Percentiles rank a stretch among this genome's conserved stretches.
These are phyloP conservation scores for Pseudogymnoascus sp. DNA, from an alignment of 2,329 filamentous ascomycete species.

Conservation along the genomic window DNA sequence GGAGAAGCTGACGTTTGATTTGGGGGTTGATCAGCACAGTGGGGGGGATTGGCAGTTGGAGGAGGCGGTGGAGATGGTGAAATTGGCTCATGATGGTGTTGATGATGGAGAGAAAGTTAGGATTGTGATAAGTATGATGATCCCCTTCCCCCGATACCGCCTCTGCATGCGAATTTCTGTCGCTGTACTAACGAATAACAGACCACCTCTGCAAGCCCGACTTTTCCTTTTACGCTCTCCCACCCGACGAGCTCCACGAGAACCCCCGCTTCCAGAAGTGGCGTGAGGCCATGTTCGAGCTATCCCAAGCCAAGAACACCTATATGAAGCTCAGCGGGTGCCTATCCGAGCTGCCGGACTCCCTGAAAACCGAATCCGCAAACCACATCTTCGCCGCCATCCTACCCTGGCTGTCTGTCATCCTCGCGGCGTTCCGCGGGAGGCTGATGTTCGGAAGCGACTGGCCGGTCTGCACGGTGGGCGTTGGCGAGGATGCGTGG, in stretches of 20 bases:
- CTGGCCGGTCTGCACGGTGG: conserved; percentile 84
- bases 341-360: conserved; percentile 68
- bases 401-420: conserved; percentile 64
- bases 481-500: conserved; percentile 53
- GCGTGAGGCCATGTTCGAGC: conserved; percentile 60
- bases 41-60: conserved; percentile 69
- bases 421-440: conserved; percentile 67
- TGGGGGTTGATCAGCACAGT: conserved; percentile 76
- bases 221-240: conserved; percentile 55
- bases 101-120: conserved; percentile 49
- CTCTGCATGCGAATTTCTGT: background rate
- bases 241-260: conserved; percentile 34
- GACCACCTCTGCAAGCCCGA: conserved; percentile 90
- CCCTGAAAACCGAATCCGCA: conserved; percentile 43
- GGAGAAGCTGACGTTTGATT: conserved; percentile 66
- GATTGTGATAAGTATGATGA: conserved; percentile 30
- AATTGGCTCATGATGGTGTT: conserved; percentile 56
- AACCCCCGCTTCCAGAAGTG: conserved; percentile 54
- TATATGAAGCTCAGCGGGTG: conserved; percentile 90
- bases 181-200: conserved; percentile 32
- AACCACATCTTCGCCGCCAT: conserved; percentile 57
- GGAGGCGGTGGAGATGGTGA: conserved; percentile 65
- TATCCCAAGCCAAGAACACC: conserved; percentile 58
- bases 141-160: background rate
- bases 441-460: conserved; percentile 88